Base-by-base conservation (phyloP, 1,284 basidiomycete genomes). In the Leccinum ponderosum region DNA sequence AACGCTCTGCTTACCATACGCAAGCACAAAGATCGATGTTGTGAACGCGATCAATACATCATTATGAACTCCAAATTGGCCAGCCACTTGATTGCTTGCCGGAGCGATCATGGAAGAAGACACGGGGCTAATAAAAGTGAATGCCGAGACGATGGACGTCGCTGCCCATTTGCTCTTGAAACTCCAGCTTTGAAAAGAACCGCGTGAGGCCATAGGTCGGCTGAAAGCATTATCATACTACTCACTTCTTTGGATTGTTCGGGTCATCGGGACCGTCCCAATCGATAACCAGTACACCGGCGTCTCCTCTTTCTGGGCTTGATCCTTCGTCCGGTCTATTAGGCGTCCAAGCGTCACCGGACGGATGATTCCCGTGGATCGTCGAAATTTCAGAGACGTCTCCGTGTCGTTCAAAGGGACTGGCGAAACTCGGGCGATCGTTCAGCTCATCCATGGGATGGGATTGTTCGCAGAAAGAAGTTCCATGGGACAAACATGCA, bases 71-170 rank as follows among this genome's bases (percentile, higher is more conserved):
- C 82, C 81, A 64, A 90, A 86, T 22, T 87, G 73, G 12, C 65
- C 57, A 0, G 87, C 84, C 6, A 92, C 66, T 53, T 83, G 80
- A 0, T 66, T 66, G 1, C 81, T 78, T 0, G 89, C 87, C 0
- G 90, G 89, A 0, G 92, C 87, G 33, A 90, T 80, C 83, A 91
- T 89, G 31, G 83, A 79, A 22, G 82, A 83, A 1, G 84, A 77
- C 6, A 83, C 78, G 1, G 84, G 80, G 15, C 73, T 76, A 42
- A 85, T 82, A 65, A 85, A 85, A 0, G 80, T 81, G 64, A 80
- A 82, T 0, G 76, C 75, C 12, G 81, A 83, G 0, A 85, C 75
- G 53, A 83, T 77, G 8, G 68, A 60, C 0, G 81, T 83, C 1
- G 82, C 80, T 8, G 75, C 76, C 80, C 83, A 81, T 71, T 84